Conservation (phyloP, 192 early-diverging fungal species). For the Linnemannia exigua region DNA sequence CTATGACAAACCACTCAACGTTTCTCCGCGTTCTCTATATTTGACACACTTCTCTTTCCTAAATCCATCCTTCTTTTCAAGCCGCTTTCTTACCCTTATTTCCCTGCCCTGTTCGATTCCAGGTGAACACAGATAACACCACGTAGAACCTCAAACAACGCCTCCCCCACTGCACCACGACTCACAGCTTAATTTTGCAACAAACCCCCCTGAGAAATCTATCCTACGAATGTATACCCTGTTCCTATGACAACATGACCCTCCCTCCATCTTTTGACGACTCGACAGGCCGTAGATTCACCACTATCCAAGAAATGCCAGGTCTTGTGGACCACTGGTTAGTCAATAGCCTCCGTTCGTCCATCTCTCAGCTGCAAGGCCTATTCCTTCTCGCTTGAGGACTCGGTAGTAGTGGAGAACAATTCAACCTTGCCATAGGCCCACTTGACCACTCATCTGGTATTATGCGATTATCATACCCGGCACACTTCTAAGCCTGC, state of each 20-base stretch:
- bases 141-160: too few species aligned
- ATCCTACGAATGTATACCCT: not conserved
- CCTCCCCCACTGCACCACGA: too few species aligned
- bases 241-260: not conserved
- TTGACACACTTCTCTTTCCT: too few species aligned
- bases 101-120: too few species aligned
- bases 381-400: constrained; percentile 1
- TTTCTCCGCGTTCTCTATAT: too few species aligned
- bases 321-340: constrained; percentile 15
- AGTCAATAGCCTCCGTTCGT: constrained; percentile 1
- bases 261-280: not conserved
- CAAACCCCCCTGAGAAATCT: not conserved
- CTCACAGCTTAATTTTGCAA: not conserved
- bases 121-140: not conserved
- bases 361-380: constrained; percentile 3
- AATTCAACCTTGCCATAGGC: constrained; percentile 29
- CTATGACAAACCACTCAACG: too few species aligned
- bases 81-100: too few species aligned
- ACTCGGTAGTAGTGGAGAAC: not conserved
- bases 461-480: constrained; percentile 31
- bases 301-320: not conserved
- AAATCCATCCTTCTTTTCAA: too few species aligned
- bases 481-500: constrained; percentile 19
- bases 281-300: not conserved
- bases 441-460: not conserved